Evolutionary conservation across 441 rosid genomes (phyloP).

Genomic region (Populus tomentosa): DNA sequence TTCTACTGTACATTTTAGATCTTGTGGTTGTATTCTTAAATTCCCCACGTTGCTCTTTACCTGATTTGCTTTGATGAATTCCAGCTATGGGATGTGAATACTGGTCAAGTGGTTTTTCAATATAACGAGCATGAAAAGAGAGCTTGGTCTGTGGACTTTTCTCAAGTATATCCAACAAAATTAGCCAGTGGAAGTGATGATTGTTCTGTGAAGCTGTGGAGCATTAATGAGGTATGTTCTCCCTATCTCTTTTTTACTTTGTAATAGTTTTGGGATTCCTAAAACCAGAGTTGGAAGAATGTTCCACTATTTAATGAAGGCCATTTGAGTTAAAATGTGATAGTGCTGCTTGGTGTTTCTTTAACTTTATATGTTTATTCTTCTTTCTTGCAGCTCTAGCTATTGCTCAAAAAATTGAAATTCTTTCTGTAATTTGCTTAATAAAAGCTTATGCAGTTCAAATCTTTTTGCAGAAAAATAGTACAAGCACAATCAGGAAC

Average conservation of each 20-base stretch:
- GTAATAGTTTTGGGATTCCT: neutral
- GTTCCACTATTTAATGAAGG: neutral
- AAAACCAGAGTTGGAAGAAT: neutral
- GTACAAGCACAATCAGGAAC: conserved; percentile 71
- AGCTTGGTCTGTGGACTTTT: conserved; percentile 99
- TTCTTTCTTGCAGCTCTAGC: neutral
- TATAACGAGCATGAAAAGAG: conserved; percentile 84
- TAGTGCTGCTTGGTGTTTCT: neutral
- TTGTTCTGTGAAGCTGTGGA: conserved; percentile 95
- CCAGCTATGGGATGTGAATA: conserved; percentile 95
- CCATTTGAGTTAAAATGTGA: neutral
- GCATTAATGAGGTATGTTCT: conserved; percentile 72
- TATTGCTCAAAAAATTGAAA: conserved; percentile 9
- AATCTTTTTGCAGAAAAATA: conserved; percentile 56
- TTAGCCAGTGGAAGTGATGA: conserved; percentile 99
- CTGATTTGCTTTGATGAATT: conserved; percentile 28
- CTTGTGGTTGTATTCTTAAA: conserved; percentile 8
- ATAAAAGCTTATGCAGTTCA: conserved; percentile 19
- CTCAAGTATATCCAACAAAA: conserved; percentile 73
- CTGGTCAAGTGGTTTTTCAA: conserved; percentile 76
- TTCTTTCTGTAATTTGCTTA: conserved; percentile 1
- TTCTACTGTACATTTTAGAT: conserved; percentile 8
- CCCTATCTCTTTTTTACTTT: neutral
- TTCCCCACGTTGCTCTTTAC: conserved; percentile 16
- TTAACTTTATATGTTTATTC: neutral